phyloP scores from a whole-genome alignment of 75 land plant species.

The Picea glauca region DNA sequence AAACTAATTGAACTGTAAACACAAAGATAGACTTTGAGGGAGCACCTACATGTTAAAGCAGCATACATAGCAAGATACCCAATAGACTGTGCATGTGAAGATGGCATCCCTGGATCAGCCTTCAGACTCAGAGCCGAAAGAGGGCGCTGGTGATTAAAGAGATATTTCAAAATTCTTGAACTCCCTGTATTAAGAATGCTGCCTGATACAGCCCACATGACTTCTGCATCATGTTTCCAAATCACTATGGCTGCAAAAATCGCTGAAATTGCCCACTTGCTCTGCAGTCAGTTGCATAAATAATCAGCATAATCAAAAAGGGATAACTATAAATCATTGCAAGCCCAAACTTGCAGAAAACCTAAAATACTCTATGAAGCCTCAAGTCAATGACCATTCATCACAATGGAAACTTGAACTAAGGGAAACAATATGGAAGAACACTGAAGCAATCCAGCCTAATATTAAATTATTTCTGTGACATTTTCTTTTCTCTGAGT shows the following conservation, averaged over 20 bases:
- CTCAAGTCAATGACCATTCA: background rate
- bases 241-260: slow-evolving; percentile 24
- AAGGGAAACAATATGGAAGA: background rate
- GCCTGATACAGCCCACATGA: slow-evolving; percentile 48
- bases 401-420: background rate
- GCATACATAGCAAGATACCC: slow-evolving; percentile 37
- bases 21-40: background rate
- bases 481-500: background rate
- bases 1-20: slow-evolving; percentile 1
- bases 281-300: slow-evolving; percentile 23
- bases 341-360: background rate
- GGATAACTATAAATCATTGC: background rate
- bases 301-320: background rate
- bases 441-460: background rate
- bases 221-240: slow-evolving; percentile 48
- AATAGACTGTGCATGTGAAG: slow-evolving; percentile 81
- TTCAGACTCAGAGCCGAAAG: slow-evolving; percentile 23
- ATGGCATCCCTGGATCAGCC: slow-evolving; percentile 89
- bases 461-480: background rate
- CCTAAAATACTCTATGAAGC: background rate
- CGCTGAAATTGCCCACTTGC: slow-evolving; percentile 42
- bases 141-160: slow-evolving; percentile 52
- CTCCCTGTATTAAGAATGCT: slow-evolving; percentile 22
- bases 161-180: slow-evolving; percentile 35
- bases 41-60: slow-evolving; percentile 40